Evolutionary conservation across 345 rosid species (phyloP).

Genomic region (Mangifera indica): DNA sequence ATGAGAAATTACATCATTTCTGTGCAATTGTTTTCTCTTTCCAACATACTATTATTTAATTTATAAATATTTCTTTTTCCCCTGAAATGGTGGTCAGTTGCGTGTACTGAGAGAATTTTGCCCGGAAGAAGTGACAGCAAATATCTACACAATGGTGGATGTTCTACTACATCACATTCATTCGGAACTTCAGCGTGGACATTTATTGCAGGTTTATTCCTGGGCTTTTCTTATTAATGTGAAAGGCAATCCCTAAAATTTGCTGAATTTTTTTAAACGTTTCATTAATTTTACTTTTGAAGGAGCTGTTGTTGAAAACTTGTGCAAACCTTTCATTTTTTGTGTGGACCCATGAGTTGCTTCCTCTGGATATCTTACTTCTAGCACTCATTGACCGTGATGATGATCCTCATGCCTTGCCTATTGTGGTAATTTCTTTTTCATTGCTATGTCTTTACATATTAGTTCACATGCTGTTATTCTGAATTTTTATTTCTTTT

Average conservation of each 20-base stretch:
- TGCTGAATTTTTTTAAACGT: constrained; percentile 20
- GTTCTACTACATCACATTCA: constrained; percentile 84
- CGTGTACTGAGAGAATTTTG: constrained; percentile 86
- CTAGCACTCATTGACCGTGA: constrained; percentile 92
- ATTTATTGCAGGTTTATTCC: constrained; percentile 57
- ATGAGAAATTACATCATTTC: constrained; percentile 9
- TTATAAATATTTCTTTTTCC: constrained; percentile 20
- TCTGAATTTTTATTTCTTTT: not conserved
- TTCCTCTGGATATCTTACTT: constrained; percentile 92
- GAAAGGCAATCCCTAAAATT: constrained; percentile 4
- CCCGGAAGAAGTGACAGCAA: constrained; percentile 93
- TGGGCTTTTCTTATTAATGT: constrained; percentile 4
- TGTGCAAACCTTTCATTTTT: constrained; percentile 75
- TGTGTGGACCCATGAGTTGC: constrained; percentile 88
- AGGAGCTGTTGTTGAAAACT: constrained; percentile 69
- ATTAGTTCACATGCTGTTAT: not conserved
- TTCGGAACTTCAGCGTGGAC: constrained; percentile 78
- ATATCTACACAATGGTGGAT: constrained; percentile 96
- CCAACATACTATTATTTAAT: constrained; percentile 10
- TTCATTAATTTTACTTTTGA: constrained; percentile 29
- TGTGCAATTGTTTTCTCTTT: constrained; percentile 10
- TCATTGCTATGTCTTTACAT: constrained; percentile 13
- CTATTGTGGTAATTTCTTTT: constrained; percentile 64
- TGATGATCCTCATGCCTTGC: constrained; percentile 93
- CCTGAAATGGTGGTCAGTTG: constrained; percentile 45